Conservation (phyloP, 495 filamentous ascomycete genomes). For the Collariella sp. region DNA sequence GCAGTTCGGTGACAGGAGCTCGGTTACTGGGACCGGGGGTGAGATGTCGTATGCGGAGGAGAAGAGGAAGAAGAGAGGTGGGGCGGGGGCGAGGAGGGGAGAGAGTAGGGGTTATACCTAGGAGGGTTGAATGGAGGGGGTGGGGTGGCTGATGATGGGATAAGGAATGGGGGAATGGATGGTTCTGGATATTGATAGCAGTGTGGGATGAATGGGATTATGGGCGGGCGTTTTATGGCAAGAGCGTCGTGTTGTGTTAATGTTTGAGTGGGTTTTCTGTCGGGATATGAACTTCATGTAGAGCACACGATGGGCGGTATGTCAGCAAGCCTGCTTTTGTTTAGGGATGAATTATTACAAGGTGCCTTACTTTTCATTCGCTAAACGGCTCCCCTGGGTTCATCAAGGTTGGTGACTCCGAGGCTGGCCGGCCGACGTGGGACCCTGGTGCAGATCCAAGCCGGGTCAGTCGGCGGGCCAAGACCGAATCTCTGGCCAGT, state of each 20-base stretch:
- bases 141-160: not conserved
- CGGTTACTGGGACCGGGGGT: slow-evolving; percentile 1
- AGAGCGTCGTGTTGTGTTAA: not conserved
- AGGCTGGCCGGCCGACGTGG: no score
- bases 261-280: no score
- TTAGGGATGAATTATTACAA: no score
- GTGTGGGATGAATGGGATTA: not conserved
- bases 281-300: no score
- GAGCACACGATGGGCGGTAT: no score
- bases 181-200: not conserved
- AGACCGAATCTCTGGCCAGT: not conserved
- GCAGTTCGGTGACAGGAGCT: slow-evolving; percentile 28
- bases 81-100: slow-evolving; percentile 17
- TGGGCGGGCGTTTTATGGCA: not conserved
- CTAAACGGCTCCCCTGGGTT: no score
- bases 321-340: no score
- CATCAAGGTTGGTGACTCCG: not conserved
- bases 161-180: not conserved
- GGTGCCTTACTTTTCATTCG: no score
- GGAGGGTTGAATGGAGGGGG: not conserved
- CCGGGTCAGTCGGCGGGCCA: no score
- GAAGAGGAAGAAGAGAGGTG: slow-evolving; percentile 27
- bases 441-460: not conserved
- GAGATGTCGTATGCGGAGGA: slow-evolving; percentile 29
- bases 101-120: slow-evolving; percentile 7